phyloP scores from a whole-genome alignment of 176 grass and related monocot species.

The Urochloa ruziziensis region DNA sequence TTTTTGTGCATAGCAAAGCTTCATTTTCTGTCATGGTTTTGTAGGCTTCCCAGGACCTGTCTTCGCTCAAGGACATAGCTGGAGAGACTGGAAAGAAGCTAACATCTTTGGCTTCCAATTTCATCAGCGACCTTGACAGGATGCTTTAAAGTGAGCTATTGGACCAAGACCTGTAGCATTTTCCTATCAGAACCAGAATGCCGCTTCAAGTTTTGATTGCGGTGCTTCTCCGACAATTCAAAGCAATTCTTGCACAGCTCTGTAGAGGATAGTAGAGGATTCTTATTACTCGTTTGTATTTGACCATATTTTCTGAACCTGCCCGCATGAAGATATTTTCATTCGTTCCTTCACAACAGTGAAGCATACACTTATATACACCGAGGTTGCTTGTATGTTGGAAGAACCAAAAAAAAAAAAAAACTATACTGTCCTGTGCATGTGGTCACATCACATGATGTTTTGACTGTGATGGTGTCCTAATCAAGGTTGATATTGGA shows the following conservation, averaged over 20 bases:
- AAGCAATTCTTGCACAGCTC: constrained; percentile 42
- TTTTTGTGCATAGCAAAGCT: background rate
- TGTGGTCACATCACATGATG: background rate
- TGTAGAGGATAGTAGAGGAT: constrained; percentile 41
- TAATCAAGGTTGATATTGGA: background rate
- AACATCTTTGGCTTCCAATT: constrained; percentile 75
- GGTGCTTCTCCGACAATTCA: background rate
- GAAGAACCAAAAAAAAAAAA: background rate
- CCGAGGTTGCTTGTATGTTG: background rate
- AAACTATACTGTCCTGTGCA: background rate
- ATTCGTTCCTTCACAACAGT: constrained; percentile 21
- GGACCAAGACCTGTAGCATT: background rate
- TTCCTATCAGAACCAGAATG: background rate
- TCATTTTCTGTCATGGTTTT: constrained; percentile 7
- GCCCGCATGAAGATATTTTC: constrained; percentile 12
- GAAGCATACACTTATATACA: constrained; percentile 10
- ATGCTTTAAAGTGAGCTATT: constrained; percentile 53
- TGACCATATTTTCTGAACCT: background rate
- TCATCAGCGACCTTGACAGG: constrained; percentile 84
- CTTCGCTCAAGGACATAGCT: constrained; percentile 87
- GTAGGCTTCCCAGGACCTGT: constrained; percentile 86
- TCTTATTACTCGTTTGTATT: constrained; percentile 9
- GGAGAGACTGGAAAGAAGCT: constrained; percentile 91
- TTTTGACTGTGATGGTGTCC: background rate
- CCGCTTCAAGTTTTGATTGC: background rate